These are phyloP conservation scores for Capsella rubella DNA, from an alignment of 441 rosid genomes.

Conservation along the genomic window DNA sequence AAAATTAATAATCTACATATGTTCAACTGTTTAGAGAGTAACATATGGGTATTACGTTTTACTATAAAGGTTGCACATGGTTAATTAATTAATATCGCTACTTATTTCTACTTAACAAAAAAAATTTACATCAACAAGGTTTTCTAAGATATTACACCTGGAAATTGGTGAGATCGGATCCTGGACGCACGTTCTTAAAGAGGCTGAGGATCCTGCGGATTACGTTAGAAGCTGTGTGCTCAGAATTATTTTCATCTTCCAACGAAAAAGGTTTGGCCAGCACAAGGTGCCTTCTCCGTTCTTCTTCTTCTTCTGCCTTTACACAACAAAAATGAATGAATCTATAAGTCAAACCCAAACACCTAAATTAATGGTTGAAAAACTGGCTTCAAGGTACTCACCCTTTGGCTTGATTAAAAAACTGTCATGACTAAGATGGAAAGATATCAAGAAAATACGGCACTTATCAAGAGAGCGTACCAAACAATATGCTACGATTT, in stretches of 20 bases:
- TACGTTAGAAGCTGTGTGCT: constrained; percentile 61
- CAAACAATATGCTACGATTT: neutral
- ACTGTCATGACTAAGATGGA: neutral
- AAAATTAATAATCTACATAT: neutral
- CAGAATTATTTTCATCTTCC: constrained; percentile 53
- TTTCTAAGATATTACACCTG: constrained; percentile 40
- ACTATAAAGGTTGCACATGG: no score
- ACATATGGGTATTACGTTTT: no score
- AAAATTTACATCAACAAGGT: neutral
- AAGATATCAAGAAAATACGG: neutral
- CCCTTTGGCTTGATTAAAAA: neutral
- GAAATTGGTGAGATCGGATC: constrained; percentile 73
- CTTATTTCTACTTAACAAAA: no score
- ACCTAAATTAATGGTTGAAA: neutral
- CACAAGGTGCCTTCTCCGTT: constrained; percentile 42
- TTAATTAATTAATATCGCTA: no score
- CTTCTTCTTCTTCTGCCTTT: constrained; percentile 32
- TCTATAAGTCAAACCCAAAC: neutral
- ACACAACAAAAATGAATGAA: constrained; percentile 5
- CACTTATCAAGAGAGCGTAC: neutral
- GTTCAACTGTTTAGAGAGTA: neutral
- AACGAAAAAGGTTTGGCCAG: constrained; percentile 57
- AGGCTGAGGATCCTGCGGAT: constrained; percentile 62
- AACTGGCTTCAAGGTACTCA: neutral
- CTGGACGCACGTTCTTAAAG: constrained; percentile 64